Conservation (phyloP, 1,284 basidiomycete genomes). For the Apiotrichum gamsii region DNA sequence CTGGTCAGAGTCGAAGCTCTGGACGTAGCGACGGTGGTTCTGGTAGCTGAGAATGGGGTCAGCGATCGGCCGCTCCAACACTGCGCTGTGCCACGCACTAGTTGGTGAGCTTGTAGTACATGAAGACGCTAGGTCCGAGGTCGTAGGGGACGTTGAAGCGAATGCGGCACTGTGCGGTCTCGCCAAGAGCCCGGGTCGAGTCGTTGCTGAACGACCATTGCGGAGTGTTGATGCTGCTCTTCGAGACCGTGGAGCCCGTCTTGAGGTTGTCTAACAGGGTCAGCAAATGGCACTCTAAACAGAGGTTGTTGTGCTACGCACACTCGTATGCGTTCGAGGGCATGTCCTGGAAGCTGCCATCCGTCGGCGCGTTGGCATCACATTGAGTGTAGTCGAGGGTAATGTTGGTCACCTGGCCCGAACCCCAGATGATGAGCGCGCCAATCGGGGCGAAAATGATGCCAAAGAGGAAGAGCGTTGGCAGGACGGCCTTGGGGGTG, state of each 20-base stretch:
- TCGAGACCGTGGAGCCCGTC: constrained; percentile 54
- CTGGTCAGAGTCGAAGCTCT: constrained; percentile 80
- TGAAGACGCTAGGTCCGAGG: constrained; percentile 68
- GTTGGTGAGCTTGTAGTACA: constrained; percentile 96
- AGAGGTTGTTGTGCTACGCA: constrained; percentile 35
- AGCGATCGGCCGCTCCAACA: not conserved
- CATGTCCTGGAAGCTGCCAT: constrained; percentile 54
- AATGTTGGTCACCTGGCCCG: constrained; percentile 79
- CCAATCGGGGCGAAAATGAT: constrained; percentile 95
- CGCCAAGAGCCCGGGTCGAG: constrained; percentile 49
- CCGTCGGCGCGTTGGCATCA: constrained; percentile 57
- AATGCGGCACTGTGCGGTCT: constrained; percentile 63
- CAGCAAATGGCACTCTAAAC: not conserved
- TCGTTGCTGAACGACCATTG: constrained; percentile 59
- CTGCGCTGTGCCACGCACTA: constrained; percentile 49
- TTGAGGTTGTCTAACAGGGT: constrained; percentile 35
- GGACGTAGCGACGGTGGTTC: constrained; percentile 96
- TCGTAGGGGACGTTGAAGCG: constrained; percentile 76
- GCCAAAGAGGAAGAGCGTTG: constrained; percentile 90
- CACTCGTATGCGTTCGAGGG: constrained; percentile 66
- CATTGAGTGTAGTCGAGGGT: constrained; percentile 94
- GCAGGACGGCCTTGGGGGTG: constrained; percentile 93
- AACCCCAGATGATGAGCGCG: constrained; percentile 86
- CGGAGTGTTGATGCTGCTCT: constrained; percentile 52
- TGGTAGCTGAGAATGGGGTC: constrained; percentile 59